Base-by-base conservation (phyloP, 805 yeast species). In the Metschnikowia henanensis region DNA sequence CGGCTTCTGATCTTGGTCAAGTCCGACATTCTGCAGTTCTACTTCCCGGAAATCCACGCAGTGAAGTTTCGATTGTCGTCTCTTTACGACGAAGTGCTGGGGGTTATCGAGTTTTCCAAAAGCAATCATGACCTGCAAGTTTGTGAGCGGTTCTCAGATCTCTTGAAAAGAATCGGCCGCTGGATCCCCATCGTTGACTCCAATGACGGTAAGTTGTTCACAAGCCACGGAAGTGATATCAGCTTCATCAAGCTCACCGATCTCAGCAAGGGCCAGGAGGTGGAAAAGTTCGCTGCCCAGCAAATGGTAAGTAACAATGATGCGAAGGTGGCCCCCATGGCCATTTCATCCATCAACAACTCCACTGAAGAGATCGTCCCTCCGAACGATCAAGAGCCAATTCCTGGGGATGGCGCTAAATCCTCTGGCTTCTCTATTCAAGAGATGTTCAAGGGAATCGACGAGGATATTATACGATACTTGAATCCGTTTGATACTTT, bases 1-100 rank as follows among this genome's bases (percentile, higher is more conserved):
- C 62, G 80, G 40, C 68, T 77, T 1, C 61, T 76, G 47, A 53
- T 78, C 17, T 60, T 76, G 36, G 72, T 76, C 17, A 69, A 70
- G 41, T 66, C 79, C 0, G 50, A 50, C 7, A 32, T 43, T 9
- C 40, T 48, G 36, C 23, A 33, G 21, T 8, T 20, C 12, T 33
- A 36, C 16, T 37, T 47, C 8, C 20, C 34, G 6, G 35, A 31
- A 12, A 22, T 40, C 16, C 39, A 19, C 12, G 35, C 17, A 13
- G 18, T 39, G 4, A 23, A 19, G 10, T 42, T 48, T 38, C 38
- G 41, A 12, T 30, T 52, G 31, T 30, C 16, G 12, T n/a, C 12
- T n/a, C 39, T 43, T 10, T 40, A 43, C 28, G 37, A 30, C 0
- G 33, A 42, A 15, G 43, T 52, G 15, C 18, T 31, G 16, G 15